Percentiles rank a stretch among this genome's conserved stretches.
phyloP scores from a whole-genome alignment of 495 filamentous ascomycete species.

The Podospora conica region DNA sequence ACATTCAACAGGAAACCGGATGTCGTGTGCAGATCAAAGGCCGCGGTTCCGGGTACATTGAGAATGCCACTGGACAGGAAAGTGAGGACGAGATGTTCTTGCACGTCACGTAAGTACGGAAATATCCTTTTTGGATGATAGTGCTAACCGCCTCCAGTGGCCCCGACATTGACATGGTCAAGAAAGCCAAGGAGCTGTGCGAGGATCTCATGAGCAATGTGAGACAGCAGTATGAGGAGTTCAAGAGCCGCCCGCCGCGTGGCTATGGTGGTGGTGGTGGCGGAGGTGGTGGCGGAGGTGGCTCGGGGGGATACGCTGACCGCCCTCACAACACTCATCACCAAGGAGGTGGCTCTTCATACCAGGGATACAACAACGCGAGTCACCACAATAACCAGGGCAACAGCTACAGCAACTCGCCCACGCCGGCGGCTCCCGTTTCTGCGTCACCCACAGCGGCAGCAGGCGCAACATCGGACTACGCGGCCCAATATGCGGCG shows the following conservation, averaged over 20 bases:
- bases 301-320: constrained; percentile 28
- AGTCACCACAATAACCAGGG: constrained; percentile 34
- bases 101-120: constrained; percentile 75
- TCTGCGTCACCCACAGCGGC: constrained; percentile 30
- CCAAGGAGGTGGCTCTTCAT: constrained; percentile 29
- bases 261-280: constrained; percentile 43
- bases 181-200: constrained; percentile 79
- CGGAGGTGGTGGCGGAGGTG: constrained; percentile 25
- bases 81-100: constrained; percentile 95
- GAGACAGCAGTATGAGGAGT: constrained; percentile 74
- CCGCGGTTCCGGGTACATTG: constrained; percentile 90
- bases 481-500: constrained; percentile 78
- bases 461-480: constrained; percentile 43
- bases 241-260: constrained; percentile 78
- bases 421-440: constrained; percentile 31
- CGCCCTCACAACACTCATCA: constrained; percentile 20
- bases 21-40: constrained; percentile 98
- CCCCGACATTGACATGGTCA: constrained; percentile 79
- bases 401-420: constrained; percentile 31
- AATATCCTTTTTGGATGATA: background rate
- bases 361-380: constrained; percentile 35
- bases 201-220: constrained; percentile 81
- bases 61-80: constrained; percentile 72
- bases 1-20: constrained; percentile 89
- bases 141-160: constrained; percentile 55